These are phyloP conservation scores for Microstroma glucosiphilum DNA, from an alignment of 1,284 basidiomycete species.

Conservation along the genomic window DNA sequence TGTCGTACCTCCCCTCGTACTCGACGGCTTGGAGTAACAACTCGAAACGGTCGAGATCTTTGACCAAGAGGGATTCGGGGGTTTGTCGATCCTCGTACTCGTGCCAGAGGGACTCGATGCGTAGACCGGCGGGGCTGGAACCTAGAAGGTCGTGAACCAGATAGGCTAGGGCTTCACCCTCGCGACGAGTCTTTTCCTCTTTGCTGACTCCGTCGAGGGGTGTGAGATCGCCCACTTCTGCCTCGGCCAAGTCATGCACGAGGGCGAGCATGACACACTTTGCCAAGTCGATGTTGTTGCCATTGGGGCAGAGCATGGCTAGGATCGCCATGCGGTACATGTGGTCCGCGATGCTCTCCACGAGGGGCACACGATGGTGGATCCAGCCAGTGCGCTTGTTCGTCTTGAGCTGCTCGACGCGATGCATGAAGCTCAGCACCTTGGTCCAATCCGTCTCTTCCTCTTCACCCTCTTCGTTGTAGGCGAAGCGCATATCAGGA, in stretches of 20 bases:
- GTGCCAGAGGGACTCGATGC: constrained; percentile 76
- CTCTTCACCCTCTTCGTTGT: constrained; percentile 26
- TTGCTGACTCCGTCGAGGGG: constrained; percentile 80
- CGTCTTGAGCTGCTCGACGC: constrained; percentile 43
- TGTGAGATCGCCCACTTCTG: constrained; percentile 90
- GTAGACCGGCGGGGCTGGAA: constrained; percentile 66
- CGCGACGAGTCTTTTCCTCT: constrained; percentile 69
- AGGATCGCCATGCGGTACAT: constrained; percentile 96
- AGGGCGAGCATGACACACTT: constrained; percentile 84
- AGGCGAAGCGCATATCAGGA: constrained; percentile 20
- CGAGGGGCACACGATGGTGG: constrained; percentile 38
- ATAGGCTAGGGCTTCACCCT: constrained; percentile 85
- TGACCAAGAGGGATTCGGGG: constrained; percentile 81
- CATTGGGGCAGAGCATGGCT: constrained; percentile 67
- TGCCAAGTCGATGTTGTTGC: constrained; percentile 46
- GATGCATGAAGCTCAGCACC: constrained; percentile 44
- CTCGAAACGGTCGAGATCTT: constrained; percentile 91
- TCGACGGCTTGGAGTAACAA: constrained; percentile 67
- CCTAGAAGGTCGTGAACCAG: constrained; percentile 77
- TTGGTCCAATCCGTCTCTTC: constrained; percentile 30
- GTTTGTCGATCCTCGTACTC: constrained; percentile 84
- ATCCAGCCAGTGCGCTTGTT: constrained; percentile 47
- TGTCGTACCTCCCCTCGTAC: constrained; percentile 46
- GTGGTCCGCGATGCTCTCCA: constrained; percentile 78
- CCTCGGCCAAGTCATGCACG: constrained; percentile 93